Evolutionary conservation across 2,329 filamentous ascomycete genomes (phyloP), one percentile per base, ranked within the genome.

Genomic region (Penicillium sclerotiorum): DNA sequence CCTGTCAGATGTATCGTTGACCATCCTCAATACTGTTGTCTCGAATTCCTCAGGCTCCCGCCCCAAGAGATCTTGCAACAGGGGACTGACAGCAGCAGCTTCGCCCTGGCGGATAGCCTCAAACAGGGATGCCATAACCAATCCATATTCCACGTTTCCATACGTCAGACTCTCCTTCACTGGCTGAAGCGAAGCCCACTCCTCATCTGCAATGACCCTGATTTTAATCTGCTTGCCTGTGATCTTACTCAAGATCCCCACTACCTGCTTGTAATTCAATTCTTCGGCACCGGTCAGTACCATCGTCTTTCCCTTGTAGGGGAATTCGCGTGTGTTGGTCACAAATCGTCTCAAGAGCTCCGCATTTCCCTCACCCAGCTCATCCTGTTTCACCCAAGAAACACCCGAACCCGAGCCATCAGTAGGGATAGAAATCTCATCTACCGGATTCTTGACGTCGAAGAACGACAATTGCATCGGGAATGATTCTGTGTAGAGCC

Each of bases 381-480:
- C 78, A 25, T 77, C 73, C 33, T 74, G 70, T 55, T 73, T 75
- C 7, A 72, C 77, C 73, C 77, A 81, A 6, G 77, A 70, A 11
- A 80, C 62, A 1, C 75, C 75, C 0, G 68, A 70, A 0, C 63
- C 72, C 0, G 61, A 58, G 0, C 74, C 74, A 42, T 76, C 69
- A 47, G 77, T 74, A 17, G 75, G 75, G 22, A 78, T 73, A n/a
- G 56, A 60, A 13, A 79, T 71, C 57, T 73, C 69, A 36, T 57
- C 56, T 12, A 58, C 40, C 15, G 59, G 49, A n/a, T 61, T 45
- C 8, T 55, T 45, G 2, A 62, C 57, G 47, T 75, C 63, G 52
- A 76, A 76, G 57, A 78, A 81, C 1, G 75, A 75, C 0, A 77
- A 76, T 62, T 83, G 83, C 46, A 82, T 70, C 11, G 80, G 79